Base-by-base conservation (phyloP, 805 yeast genomes). In the Groenewaldozyma tartarivorans region DNA sequence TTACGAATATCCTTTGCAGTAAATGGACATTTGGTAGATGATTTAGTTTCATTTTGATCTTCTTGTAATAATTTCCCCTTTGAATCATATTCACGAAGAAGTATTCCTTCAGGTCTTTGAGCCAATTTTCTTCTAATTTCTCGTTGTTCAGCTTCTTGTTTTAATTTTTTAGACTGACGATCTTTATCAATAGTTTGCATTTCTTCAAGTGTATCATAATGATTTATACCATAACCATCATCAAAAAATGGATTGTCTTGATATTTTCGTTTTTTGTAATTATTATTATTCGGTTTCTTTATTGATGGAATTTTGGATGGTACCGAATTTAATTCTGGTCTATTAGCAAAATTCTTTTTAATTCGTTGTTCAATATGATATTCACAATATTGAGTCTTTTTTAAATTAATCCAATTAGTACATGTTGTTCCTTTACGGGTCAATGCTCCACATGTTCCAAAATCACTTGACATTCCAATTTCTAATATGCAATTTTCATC, bases 271-370 rank as follows among this genome's bases (percentile, higher is more conserved):
- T 33, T 36, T 33, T 33, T 39, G 17, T 49, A 48, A 31, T 15
- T 64, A n/a, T n/a, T n/a, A n/a, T n/a, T n/a, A n/a, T n/a, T n/a
- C n/a, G n/a, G n/a, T 54, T 36, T 65, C 61, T 20, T 67, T 66
- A 4, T 87, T 78, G 4, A 85, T 72, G 50, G 76, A 69, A 60
- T 74, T 57, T 43, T 77, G 61, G 44, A 71, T 66, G 45, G 74
- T 63, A 13, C 82, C 74, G 57, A 52, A 36, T 77, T 82, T 40
- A 90, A 66, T 57, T 88, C 97, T 66, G 85, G 73, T 46, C 97
- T 65, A 46, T 73, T 69, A n/a, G 77, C 69, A 17, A 75, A 71
- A 0, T 72, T 59, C 35, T 67, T 67, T 34, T 71, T 68, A 41
- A 75, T 64, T 34, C 74, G 67, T 36, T 68, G 49, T 46, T 84